These are phyloP conservation scores for Naegleria fowleri DNA, from an alignment of 208 protist species.

Conservation along the genomic window DNA sequence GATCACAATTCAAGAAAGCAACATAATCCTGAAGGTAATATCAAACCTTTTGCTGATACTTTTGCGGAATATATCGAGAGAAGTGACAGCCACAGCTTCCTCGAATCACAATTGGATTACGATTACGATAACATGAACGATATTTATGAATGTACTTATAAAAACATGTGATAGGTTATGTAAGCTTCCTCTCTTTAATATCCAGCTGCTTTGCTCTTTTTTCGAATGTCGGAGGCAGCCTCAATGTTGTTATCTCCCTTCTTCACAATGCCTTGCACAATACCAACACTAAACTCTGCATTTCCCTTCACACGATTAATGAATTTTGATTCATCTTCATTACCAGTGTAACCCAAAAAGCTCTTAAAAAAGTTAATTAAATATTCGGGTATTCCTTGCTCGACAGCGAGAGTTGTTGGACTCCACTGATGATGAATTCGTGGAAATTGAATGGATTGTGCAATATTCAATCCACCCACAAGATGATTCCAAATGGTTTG, in stretches of 20 bases:
- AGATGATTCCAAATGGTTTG: neutral
- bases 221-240: neutral
- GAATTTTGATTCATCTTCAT: too few relatives aligned
- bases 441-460: neutral
- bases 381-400: neutral
- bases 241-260: neutral
- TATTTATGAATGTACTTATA: neutral
- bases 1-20: constrained; percentile 30
- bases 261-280: neutral
- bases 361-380: neutral
- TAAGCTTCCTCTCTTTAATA: neutral
- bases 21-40: constrained; percentile 16
- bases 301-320: neutral
- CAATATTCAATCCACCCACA: neutral
- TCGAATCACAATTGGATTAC: neutral
- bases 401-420: neutral
- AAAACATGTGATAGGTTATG: too few relatives aligned
- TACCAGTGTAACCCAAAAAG: neutral
- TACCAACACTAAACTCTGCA: neutral
- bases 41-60: neutral
- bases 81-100: neutral
- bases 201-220: neutral
- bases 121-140: neutral
- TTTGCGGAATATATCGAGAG: neutral
- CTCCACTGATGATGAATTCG: constrained; percentile 6